Evolutionary conservation across 768 basidiomycete species (phyloP).

Genomic region (Boletus sp.): DNA sequence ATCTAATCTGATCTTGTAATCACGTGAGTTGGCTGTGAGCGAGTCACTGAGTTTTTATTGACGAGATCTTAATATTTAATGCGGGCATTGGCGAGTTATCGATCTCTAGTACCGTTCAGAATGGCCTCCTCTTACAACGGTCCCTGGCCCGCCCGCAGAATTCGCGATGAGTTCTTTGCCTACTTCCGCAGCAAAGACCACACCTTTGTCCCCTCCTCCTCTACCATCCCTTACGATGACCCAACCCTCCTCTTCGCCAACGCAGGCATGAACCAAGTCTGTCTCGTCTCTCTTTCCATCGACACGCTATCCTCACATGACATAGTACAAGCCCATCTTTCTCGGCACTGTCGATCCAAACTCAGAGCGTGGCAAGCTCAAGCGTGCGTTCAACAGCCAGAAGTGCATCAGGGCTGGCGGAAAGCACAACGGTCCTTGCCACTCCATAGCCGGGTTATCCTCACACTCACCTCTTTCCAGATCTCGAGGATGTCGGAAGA

Average conservation of each 20-base stretch:
- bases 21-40: conserved; percentile 13
- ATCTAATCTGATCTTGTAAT: conserved; percentile 16
- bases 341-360: conserved; percentile 96
- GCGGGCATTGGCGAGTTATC: conserved; percentile 16
- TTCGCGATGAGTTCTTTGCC: conserved; percentile 87
- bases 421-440: conserved; percentile 85
- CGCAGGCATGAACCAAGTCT: conserved; percentile 94
- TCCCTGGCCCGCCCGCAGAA: conserved; percentile 76
- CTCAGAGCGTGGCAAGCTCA: conserved; percentile 86
- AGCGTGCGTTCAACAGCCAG: conserved; percentile 93
- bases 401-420: conserved; percentile 99
- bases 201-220: conserved; percentile 85
- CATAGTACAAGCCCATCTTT: conserved; percentile 92
- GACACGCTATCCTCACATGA: conserved; percentile 10
- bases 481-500: conserved; percentile 98
- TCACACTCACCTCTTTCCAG: conserved; percentile 38
- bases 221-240: conserved; percentile 96
- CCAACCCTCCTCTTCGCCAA: conserved; percentile 97
- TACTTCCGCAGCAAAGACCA: conserved; percentile 81
- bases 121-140: conserved; percentile 32
- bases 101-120: conserved; percentile 21
- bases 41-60: conserved; percentile 8
- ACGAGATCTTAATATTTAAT: neutral
- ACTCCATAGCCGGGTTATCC: neutral
- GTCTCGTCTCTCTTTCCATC: conserved; percentile 9